These are phyloP conservation scores for Starmerella vaccinii DNA, from an alignment of 805 yeast genomes.

Conservation along the genomic window DNA sequence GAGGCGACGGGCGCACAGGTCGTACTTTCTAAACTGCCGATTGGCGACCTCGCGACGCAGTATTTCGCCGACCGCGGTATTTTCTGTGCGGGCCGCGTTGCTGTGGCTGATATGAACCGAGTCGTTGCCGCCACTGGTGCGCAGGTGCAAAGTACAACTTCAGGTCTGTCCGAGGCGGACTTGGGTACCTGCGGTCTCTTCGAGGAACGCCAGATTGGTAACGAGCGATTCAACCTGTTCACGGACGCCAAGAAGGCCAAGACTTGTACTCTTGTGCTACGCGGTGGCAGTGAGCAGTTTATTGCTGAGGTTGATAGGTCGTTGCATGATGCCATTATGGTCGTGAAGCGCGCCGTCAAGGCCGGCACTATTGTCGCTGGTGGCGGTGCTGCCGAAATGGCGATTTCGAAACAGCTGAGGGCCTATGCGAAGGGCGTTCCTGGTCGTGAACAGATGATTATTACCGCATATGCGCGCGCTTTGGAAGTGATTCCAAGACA, in stretches of 20 bases:
- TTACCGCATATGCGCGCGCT: conserved; percentile 88
- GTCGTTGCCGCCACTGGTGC: conserved; percentile 94
- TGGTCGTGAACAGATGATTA: conserved; percentile 90
- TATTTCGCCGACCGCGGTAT: conserved; percentile 92
- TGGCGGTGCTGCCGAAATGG: conserved; percentile 99
- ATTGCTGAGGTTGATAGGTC: conserved; percentile 97
- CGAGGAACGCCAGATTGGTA: conserved; percentile 93
- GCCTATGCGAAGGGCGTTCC: conserved; percentile 80
- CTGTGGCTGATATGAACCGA: conserved; percentile 81
- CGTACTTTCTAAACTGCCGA: conserved; percentile 87
- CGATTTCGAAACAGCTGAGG: conserved; percentile 75
- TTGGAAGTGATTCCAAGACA: conserved; percentile 95
- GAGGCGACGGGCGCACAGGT: conserved; percentile 81
- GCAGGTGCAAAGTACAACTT: conserved; percentile 54
- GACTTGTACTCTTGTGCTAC: conserved; percentile 82
- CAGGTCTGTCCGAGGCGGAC: conserved; percentile 56
- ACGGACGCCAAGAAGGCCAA: conserved; percentile 85
- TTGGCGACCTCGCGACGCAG: conserved; percentile 98
- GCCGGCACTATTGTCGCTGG: conserved; percentile 89
- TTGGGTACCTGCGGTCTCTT: conserved; percentile 77
- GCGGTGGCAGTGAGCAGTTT: conserved; percentile 98
- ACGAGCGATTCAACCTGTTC: conserved; percentile 88
- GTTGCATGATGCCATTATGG: conserved; percentile 96
- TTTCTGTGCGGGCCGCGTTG: conserved; percentile 94
- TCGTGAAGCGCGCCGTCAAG: conserved; percentile 86